Evolutionary conservation across 2,329 filamentous ascomycete species (phyloP), one percentile per base, ranked within the genome.

Genomic region (Iodosphaeria phyllophila): DNA sequence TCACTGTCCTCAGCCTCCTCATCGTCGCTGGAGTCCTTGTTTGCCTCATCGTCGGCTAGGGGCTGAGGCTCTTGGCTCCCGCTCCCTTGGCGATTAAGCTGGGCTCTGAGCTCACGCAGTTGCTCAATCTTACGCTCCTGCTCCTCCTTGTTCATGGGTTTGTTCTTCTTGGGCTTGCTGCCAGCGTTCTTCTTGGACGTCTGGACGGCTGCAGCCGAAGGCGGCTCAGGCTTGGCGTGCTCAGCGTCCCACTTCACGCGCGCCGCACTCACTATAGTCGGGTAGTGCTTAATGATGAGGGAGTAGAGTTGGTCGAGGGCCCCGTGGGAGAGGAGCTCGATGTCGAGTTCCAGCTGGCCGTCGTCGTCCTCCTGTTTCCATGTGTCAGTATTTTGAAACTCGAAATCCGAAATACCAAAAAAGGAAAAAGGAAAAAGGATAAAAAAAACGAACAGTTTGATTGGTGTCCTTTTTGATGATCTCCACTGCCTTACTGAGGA

Each of bases 381-480:
- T 18, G 21, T 23, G 35, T 42, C 31, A 30, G 27, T 8, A 8
- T 11, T 20, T 16, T 21, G 11, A 4, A 13, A 19, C 12, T 13
- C 18, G 17, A 10, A 8, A 23, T 20, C 19, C 5, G 8, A 8
- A 8, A 17, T 14, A 23, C 24, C 13, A 16, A 8, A 11, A 26
- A 13, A 11, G 24, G 15, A 19, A n/a, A 23, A 18, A 23, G 27
- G 22, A n/a, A n/a, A n/a, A n/a, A n/a, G n/a, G n/a, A n/a, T n/a
- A n/a, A n/a, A n/a, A 48, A 44, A 47, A 55, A 63, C 59, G 67
- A 63, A 55, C 89, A 59, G 59, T 75, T 58, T 52, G 79, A 54
- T 56, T 79, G 50, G 54, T 92, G 36, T 92, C 86, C 35, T 69
- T 70, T 46, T 91, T 82, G 43, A 98, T 95, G 32, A 95, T 84